Evolutionary conservation across 2,329 filamentous ascomycete species (phyloP).

Genomic region (Akanthomyces lecanii): DNA sequence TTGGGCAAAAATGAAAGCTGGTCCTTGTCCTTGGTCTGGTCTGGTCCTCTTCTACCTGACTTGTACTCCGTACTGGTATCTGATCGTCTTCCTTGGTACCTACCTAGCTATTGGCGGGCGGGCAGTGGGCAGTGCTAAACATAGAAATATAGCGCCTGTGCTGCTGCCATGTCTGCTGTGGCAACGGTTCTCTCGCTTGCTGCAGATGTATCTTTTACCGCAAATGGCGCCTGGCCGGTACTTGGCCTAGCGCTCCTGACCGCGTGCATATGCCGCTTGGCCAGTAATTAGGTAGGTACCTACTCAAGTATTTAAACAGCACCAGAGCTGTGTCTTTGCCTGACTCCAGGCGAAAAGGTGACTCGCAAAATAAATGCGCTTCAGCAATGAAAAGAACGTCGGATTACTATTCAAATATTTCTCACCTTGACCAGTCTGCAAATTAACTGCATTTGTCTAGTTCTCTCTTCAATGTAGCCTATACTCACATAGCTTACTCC

Average conservation of each 20-base stretch:
- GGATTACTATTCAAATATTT: too few relatives aligned
- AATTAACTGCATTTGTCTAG: too few relatives aligned
- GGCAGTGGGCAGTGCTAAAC: neutral
- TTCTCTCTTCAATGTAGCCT: too few relatives aligned
- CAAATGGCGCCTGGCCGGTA: neutral
- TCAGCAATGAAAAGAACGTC: too few relatives aligned
- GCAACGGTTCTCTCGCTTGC: neutral
- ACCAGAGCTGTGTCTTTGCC: too few relatives aligned
- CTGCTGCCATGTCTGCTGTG: neutral
- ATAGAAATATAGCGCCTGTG: neutral
- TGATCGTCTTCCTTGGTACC: neutral
- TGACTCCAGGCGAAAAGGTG: too few relatives aligned
- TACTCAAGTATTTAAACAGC: too few relatives aligned
- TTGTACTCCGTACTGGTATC: conserved; percentile 1
- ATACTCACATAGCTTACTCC: neutral
- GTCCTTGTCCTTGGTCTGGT: neutral
- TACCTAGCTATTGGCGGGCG: neutral
- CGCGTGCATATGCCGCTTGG: too few relatives aligned
- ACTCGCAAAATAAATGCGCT: too few relatives aligned
- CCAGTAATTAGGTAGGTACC: too few relatives aligned
- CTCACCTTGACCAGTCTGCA: too few relatives aligned
- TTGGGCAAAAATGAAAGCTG: conserved; percentile 7
- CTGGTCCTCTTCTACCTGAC: neutral
- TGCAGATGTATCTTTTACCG: neutral
- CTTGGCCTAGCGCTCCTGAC: neutral